Evolutionary conservation across 2,329 filamentous ascomycete genomes (phyloP).

Genomic region (Pseudocercospora vitis): DNA sequence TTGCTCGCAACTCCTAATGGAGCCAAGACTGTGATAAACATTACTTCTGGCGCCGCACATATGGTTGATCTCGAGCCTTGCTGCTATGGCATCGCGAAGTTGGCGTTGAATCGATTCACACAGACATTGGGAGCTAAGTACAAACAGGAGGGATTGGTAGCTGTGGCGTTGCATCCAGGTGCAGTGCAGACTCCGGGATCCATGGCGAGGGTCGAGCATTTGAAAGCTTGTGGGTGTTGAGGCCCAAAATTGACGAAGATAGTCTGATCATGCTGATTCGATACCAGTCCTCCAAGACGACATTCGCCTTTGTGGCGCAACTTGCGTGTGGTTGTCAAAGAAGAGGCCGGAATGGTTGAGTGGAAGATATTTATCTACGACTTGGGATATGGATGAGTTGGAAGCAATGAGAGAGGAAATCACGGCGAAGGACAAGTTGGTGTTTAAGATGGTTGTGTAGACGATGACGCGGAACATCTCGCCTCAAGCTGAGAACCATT

Average conservation of each 20-base stretch:
- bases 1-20: background rate
- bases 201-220: slow-evolving; percentile 2
- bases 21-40: slow-evolving; percentile 16
- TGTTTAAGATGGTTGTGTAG: slow-evolving; percentile 1
- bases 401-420: slow-evolving; percentile 13
- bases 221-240: slow-evolving; percentile 8
- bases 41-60: slow-evolving; percentile 13
- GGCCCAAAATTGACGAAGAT: background rate
- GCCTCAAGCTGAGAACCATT: too few relatives aligned
- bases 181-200: slow-evolving; percentile 10
- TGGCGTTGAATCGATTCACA: background rate
- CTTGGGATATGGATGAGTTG: slow-evolving; percentile 13
- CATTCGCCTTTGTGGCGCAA: slow-evolving; percentile 13
- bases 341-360: background rate
- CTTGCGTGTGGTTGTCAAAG: slow-evolving; percentile 12
- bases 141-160: slow-evolving; percentile 6
- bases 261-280: background rate
- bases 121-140: slow-evolving; percentile 5
- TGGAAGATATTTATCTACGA: background rate
- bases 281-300: slow-evolving; percentile 14
- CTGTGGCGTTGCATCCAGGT: slow-evolving; percentile 14
- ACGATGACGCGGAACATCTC: too few relatives aligned
- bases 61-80: slow-evolving; percentile 4
- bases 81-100: background rate
- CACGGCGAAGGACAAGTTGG: background rate